Evolutionary conservation across 108 stramenopile genomes (phyloP).

Genomic region (Skeletonema marinoi): DNA sequence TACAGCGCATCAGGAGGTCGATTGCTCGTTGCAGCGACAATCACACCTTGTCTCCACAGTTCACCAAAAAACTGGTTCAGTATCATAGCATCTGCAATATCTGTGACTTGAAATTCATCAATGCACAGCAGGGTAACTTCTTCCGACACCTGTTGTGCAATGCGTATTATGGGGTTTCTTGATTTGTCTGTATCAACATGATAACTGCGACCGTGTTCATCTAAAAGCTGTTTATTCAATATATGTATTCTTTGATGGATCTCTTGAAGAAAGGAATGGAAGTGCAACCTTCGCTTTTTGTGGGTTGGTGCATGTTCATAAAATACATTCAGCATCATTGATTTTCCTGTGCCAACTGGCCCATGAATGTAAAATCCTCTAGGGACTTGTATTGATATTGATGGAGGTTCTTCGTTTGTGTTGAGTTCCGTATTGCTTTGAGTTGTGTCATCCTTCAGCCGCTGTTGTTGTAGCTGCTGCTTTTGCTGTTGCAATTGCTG

Average conservation of each 20-base stretch:
- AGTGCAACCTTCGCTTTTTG: conserved; percentile 87
- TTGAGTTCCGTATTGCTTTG: not conserved
- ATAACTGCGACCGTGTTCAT: conserved; percentile 62
- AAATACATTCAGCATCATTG: conserved; percentile 95
- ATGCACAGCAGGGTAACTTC: conserved; percentile 91
- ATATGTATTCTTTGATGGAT: conserved; percentile 85
- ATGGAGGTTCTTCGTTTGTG: conserved; percentile 3
- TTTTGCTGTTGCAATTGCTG: conserved; percentile 9
- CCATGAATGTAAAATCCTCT: conserved; percentile 91
- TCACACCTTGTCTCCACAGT: conserved; percentile 70
- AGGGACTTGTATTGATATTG: conserved; percentile 48
- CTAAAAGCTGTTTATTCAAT: conserved; percentile 71
- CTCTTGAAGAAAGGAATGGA: conserved; percentile 94
- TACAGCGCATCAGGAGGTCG: conserved; percentile 92
- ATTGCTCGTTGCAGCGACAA: conserved; percentile 97
- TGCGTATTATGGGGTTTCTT: conserved; percentile 71
- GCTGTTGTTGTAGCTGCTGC: not conserved
- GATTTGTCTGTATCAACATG: conserved; percentile 55
- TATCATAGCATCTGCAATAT: conserved; percentile 96
- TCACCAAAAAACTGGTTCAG: conserved; percentile 76
- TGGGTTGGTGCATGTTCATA: conserved; percentile 44
- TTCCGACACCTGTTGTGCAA: conserved; percentile 59
- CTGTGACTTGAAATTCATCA: conserved; percentile 99
- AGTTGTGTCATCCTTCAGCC: not conserved
- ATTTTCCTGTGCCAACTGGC: conserved; percentile 96